Evolutionary conservation across 495 filamentous ascomycete species (phyloP), one percentile per base, ranked within the genome.

Genomic region (Podospora sp.): DNA sequence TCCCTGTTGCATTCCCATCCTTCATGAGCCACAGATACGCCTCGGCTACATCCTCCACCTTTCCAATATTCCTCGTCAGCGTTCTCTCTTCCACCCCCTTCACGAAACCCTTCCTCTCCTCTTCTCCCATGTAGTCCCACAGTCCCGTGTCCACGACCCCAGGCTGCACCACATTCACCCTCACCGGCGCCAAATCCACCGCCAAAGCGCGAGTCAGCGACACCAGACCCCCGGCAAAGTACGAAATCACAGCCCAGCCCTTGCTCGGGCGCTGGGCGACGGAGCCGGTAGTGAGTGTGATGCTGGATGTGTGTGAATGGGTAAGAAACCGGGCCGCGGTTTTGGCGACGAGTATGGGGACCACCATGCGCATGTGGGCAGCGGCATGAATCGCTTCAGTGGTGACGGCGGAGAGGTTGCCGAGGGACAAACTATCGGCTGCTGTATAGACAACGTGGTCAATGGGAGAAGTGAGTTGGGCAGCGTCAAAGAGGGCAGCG

Each of bases 371-470:
- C 29, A 91, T 77, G 29, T 81, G 82, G 12, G 77, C 73, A 0
- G 77, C 77, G 5, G 66, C 24, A 6, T 78, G 69, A 65, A 87
- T 77, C 35, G 67, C 56, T 0, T 78, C 77, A 9, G 81, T 65
- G 1, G 76, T 80, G 6, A 82, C 46, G 18, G 84, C 78, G 6
- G 73, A 20, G 2, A 87, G 46, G 8, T 72, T 71, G 0, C 66
- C 66, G 6, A 81, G 60, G 9, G 73, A 21, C 0, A 85, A 78
- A 4, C 72, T 64, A 62, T 88, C 76, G 0, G 67, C 87, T 0
- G 89, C 88, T 0, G 88, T 90, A 77, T 79, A 85, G 64, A 88
- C 83, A 27, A 91, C 79, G 68, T 91, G 89, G 74, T 91, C 80
- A 63, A 91, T 67, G 35, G 75, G 75, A 24, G 50, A 60, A 21